Evolutionary conservation across 148 eudicot species (phyloP), one percentile per base, ranked within the genome.

Genomic region (Cornus florida): DNA sequence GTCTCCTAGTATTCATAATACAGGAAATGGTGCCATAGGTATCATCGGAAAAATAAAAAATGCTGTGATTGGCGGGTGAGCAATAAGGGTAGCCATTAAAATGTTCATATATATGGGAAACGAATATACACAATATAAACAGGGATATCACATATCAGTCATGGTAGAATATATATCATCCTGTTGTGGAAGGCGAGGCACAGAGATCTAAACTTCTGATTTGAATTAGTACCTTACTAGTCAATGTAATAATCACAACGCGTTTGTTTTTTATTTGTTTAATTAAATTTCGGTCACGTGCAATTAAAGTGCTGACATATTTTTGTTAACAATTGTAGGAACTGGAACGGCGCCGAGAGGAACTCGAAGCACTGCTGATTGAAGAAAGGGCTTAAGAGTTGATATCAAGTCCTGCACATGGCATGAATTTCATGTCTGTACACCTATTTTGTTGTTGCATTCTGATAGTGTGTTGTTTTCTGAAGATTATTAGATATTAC

Each of bases 291-390:
- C 48, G 62, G 22, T 39, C 11, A 4, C 13, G 41, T 13, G 22
- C 5, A 14, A 28, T 73, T 46, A 7, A 10, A 6, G 23, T 31
- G 22, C 6, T 41, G 7, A 31, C 24, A 31, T 32, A 62, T 23
- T 56, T 67, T 28, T 4, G 14, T 8, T 71, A 7, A 64, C 77
- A 75, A 83, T 77, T 84, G 83, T 89, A 95, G 98, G 97, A 93
- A 38, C 74, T 93, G 67, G 95, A 95, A 86, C 86, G 81, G 68
- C 87, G 90, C 62, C 82, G 88, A 70, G 86, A 86, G 83, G 97
- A 95, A 74, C 97, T 93, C 22, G 95, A 95, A 83, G 85, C 95
- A 78, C 78, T 92, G 85, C 80, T 95, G 86, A 59, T 88, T 41
- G 82, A 73, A 20, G 88, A 91, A 23, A 69, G 75, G 10, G 89